Percentiles rank a stretch among this genome's conserved stretches.
Conservation (phyloP, 2,329 filamentous ascomycete genomes). For the Coniochaeta hoffmannii region DNA sequence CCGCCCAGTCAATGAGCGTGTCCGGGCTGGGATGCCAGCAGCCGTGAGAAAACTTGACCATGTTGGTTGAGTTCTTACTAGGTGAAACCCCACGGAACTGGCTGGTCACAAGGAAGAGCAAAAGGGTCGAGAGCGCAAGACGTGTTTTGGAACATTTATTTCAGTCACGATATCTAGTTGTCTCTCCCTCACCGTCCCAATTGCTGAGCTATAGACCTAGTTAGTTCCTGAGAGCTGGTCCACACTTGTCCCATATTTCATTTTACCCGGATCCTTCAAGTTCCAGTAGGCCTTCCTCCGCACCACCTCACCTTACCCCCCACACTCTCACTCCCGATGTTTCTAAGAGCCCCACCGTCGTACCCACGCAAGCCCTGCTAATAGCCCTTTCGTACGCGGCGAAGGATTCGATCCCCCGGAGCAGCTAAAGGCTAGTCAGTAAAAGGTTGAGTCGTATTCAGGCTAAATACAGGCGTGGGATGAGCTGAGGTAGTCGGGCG, state of each 20-base stretch:
- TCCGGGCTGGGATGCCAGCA: slow-evolving; percentile 3
- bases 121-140: background rate
- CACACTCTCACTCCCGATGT: too few relatives aligned
- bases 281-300: too few relatives aligned
- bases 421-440: background rate
- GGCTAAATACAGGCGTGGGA: slow-evolving; percentile 2
- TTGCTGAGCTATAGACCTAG: background rate
- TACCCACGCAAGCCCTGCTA: too few relatives aligned
- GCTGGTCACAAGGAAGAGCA: background rate
- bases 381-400: too few relatives aligned
- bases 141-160: background rate
- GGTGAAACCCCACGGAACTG: background rate
- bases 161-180: background rate
- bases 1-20: slow-evolving; percentile 4
- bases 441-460: background rate
- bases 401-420: too few relatives aligned
- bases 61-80: background rate
- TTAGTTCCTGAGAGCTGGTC: too few relatives aligned
- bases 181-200: background rate
- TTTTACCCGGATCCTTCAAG: too few relatives aligned
- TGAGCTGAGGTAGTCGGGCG: background rate
- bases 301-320: too few relatives aligned
- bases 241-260: too few relatives aligned
- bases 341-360: too few relatives aligned
- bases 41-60: slow-evolving; percentile 3